These are phyloP conservation scores for Aphanomyces euteiches DNA, from an alignment of 352 stramenopile species.

Conservation along the genomic window DNA sequence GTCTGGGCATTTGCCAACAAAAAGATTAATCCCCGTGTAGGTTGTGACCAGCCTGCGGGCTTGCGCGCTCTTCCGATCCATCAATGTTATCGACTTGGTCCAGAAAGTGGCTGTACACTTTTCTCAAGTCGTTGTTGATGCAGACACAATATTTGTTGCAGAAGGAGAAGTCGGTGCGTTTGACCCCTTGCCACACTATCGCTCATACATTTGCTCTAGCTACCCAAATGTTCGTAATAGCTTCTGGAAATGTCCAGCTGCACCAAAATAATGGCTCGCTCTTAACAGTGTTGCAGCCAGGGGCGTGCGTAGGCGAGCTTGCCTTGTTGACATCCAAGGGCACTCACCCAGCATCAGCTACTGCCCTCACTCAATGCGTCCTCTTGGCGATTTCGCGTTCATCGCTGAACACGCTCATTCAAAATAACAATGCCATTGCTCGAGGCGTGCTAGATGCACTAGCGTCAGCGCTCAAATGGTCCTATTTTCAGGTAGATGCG, in stretches of 20 bases:
- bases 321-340: constrained; percentile 64
- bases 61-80: constrained; percentile 75
- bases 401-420: constrained; percentile 68
- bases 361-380: constrained; percentile 60
- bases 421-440: constrained; percentile 62
- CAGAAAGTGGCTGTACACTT: constrained; percentile 77
- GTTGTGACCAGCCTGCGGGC: constrained; percentile 75
- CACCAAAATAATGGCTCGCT: constrained; percentile 63
- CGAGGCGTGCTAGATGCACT: constrained; percentile 76
- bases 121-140: constrained; percentile 46
- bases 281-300: constrained; percentile 59
- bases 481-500: constrained; percentile 68
- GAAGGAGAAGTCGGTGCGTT: constrained; percentile 35
- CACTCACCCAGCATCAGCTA: constrained; percentile 66
- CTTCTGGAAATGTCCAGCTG: constrained; percentile 62
- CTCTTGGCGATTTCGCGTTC: constrained; percentile 68
- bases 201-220: constrained; percentile 37
- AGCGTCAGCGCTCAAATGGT: constrained; percentile 61
- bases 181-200: neutral
- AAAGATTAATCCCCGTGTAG: constrained; percentile 34
- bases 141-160: constrained; percentile 55
- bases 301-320: constrained; percentile 72
- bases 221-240: constrained; percentile 74
- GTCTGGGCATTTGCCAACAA: neutral
- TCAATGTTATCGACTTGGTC: constrained; percentile 75